Conservation (phyloP, 2,329 filamentous ascomycete genomes). For the Colletotrichum echinochloae region DNA sequence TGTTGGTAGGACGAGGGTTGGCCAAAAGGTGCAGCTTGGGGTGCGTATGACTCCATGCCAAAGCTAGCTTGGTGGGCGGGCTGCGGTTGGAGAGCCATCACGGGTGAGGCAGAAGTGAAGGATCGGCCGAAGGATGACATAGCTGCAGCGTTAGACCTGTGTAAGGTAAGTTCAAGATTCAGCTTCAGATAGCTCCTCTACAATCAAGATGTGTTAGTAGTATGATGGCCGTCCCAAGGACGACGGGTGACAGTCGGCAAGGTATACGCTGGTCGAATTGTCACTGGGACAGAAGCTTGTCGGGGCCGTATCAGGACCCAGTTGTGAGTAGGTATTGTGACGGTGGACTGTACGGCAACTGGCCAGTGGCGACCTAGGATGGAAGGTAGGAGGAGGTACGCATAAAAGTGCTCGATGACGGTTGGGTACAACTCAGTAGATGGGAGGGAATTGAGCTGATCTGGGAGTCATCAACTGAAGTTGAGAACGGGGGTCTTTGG, state of each 20-base stretch:
- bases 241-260: not conserved
- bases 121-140: slow-evolving; percentile 61
- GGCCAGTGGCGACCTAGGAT: not conserved
- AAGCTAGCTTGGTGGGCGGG: slow-evolving; percentile 49
- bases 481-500: not conserved
- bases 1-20: slow-evolving; percentile 54
- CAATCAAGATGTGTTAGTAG: slow-evolving; percentile 27
- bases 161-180: slow-evolving; percentile 46
- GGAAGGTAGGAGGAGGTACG: not conserved
- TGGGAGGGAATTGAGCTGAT: slow-evolving; percentile 4
- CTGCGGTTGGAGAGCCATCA: slow-evolving; percentile 55
- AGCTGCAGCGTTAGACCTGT: slow-evolving; percentile 45
- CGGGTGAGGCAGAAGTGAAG: slow-evolving; percentile 57
- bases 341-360: not conserved
- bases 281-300: not conserved
- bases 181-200: slow-evolving; percentile 43
- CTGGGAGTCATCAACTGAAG: slow-evolving; percentile 9
- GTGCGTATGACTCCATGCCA: slow-evolving; percentile 53
- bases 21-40: slow-evolving; percentile 49
- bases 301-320: not conserved
- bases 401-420: slow-evolving; percentile 1
- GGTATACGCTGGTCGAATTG: not conserved
- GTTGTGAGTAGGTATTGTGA: not conserved
- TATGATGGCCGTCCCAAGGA: not conserved
- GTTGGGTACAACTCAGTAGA: not conserved